Evolutionary conservation across 106 monocot genomes (phyloP), one percentile per base, ranked within the genome.

Genomic region (Allium fistulosum): DNA sequence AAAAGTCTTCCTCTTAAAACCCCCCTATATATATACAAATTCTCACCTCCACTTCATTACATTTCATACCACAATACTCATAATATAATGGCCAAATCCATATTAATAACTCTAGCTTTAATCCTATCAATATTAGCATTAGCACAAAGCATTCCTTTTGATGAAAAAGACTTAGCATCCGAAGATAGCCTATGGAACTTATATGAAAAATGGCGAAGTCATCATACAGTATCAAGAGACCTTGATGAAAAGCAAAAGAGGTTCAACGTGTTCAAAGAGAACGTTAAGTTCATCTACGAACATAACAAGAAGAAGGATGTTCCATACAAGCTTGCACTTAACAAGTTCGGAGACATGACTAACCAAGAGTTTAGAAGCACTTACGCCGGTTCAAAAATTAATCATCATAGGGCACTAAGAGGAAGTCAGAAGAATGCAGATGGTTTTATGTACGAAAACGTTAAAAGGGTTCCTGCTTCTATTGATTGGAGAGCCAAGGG

Each of bases 261-360:
- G 65, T 90, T 90, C 74, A 65, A 86, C 9, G 76, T 79, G 67
- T 86, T 85, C 73, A 90, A 80, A 66, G 80, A 74, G 46, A 85
- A 85, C 28, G 82, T 67, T 7, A 45, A 47, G 61, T 81, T 51
- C 73, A 86, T 86, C 66, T 71, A 86, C 49, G 67, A 65, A 56
- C 72, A 72, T 74, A 90, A 90, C 73, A 71, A 65, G 60, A 69
- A 71, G 51, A 68, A 55, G 15, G 63, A 77, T 59, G 63, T 12
- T 2, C 45, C 80, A 0, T 90, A 83, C 68, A 72, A 77, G 79
- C 82, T 88, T 14, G 49, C 46, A 6, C 81, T 88, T 57, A 88
- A 88, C 77, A 68, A 72, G 64, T 85, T 88, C 18, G 82, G 48
- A 46, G 84, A 88, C 64, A 58, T 85, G 79, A 71, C 71, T 46